Evolutionary conservation across 2,329 filamentous ascomycete genomes (phyloP).

Genomic region (Tolypocladium pustulatum): DNA sequence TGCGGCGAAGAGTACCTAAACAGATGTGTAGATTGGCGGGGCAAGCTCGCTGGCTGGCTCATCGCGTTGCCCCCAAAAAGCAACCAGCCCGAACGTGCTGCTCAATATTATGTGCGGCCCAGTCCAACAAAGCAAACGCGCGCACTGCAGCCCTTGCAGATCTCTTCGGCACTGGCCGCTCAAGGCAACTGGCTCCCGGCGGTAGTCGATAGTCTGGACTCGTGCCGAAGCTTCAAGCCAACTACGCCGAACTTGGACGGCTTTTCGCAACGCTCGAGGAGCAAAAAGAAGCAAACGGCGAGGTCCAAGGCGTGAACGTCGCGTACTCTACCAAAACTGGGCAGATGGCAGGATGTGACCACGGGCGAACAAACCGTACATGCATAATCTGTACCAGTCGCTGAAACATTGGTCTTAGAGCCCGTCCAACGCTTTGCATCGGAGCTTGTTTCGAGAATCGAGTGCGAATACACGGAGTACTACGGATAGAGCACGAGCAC

Average conservation of each 20-base stretch:
- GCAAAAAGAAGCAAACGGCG: not conserved
- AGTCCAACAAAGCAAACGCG: not conserved
- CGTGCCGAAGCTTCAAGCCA: not conserved
- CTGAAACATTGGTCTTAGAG: not conserved
- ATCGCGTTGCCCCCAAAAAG: too few species aligned
- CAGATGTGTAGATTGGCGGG: not conserved
- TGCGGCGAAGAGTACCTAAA: not conserved
- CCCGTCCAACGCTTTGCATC: not conserved
- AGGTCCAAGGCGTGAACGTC: not conserved
- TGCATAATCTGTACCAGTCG: not conserved
- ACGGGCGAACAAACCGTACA: not conserved
- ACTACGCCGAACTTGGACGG: not conserved
- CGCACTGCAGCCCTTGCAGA: not conserved
- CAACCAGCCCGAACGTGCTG: not conserved
- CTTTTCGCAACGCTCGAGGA: not conserved
- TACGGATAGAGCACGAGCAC: not conserved
- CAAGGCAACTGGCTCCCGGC: not conserved
- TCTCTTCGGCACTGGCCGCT: not conserved
- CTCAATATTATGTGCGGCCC: not conserved
- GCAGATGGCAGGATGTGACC: not conserved
- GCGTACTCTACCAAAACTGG: not conserved
- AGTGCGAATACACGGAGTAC: not conserved
- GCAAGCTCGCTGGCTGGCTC: not conserved
- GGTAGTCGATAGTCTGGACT: not conserved
- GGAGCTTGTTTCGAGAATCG: not conserved